A percentile compares a stretch with the other conserved stretches of the same genome.
phyloP scores from a whole-genome alignment of 305 asterid genomes.

The Fraxinus floribunda region DNA sequence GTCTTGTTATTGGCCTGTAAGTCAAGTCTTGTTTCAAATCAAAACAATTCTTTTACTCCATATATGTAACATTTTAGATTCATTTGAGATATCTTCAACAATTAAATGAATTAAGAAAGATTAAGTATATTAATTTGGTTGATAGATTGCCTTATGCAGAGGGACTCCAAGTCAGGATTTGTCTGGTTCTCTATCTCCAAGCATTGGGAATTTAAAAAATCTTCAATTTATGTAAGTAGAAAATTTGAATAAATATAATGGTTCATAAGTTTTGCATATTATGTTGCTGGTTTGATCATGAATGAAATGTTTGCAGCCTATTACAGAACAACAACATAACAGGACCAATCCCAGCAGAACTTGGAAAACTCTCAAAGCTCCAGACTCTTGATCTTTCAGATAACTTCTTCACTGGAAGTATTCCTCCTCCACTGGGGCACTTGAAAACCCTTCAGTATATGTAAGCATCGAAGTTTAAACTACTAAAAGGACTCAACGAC shows the following conservation, averaged over 20 bases:
- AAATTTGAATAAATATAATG: background rate
- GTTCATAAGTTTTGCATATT: slow-evolving; percentile 4
- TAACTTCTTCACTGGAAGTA: slow-evolving; percentile 58
- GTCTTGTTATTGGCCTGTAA: slow-evolving; percentile 89
- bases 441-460: slow-evolving; percentile 66
- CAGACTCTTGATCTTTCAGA: slow-evolving; percentile 84
- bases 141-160: slow-evolving; percentile 54
- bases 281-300: background rate
- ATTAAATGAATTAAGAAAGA: background rate
- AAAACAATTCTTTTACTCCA: background rate
- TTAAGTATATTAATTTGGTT: slow-evolving; percentile 7
- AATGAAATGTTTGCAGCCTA: slow-evolving; percentile 45
- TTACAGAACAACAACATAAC: slow-evolving; percentile 81
- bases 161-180: slow-evolving; percentile 86
- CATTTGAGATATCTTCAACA: background rate
- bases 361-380: slow-evolving; percentile 73
- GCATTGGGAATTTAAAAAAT: slow-evolving; percentile 82
- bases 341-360: slow-evolving; percentile 66
- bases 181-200: slow-evolving; percentile 75
- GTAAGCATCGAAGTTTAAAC: slow-evolving; percentile 34
- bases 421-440: slow-evolving; percentile 66
- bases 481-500: background rate
- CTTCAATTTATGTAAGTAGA: slow-evolving; percentile 76
- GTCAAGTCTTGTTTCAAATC: slow-evolving; percentile 15
- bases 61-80: background rate